Evolutionary conservation across 176 grass and related monocot species (phyloP), one percentile per base, ranked within the genome.

Genomic region (Oryza meyeriana): DNA sequence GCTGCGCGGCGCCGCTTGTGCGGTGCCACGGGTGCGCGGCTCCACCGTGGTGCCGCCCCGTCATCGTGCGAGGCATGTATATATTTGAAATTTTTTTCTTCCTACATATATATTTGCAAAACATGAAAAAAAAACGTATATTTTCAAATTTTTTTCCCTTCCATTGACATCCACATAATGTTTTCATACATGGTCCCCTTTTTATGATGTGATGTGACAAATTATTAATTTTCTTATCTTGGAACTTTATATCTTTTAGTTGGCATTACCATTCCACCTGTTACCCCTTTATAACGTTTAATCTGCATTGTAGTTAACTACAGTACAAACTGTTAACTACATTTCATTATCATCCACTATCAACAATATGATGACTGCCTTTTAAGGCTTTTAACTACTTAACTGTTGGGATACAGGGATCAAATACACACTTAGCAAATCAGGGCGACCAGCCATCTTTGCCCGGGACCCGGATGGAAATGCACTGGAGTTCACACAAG

Each of bases 351-450:
- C n/a, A 4, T 52, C 9, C 0, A 34, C 27, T 2, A 14, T 34
- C 55, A 17, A 89, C 75, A 35, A 72, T 48, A 35, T 1, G 6
- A 58, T 73, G 72, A 8, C 27, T 9, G n/a, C n/a, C n/a, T 59
- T 4, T 55, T 55, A 22, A 45, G 42, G 12, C 57, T 75, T 75
- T 32, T 39, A n/a, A 25, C 20, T 30, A n/a, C 67, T 61, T 38
- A 32, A 61, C 20, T 59, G 55, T 10, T 35, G 66, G 42, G 22
- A 39, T 92, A 59, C 93, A 99, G 96, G 93, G 81, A 94, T 99
- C 75, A 93, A 61, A 65, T 99, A 99, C 80, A 99, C 96, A 1
- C 93, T 98, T n/a, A 99, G 93, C 82, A 86, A 88, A 67, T 98
- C 96, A 8, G 96, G 93, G 59, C 81, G 93, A 35, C 91, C 90